Evolutionary conservation across 805 yeast genomes (phyloP), one percentile per base, ranked within the genome.

Genomic region (Saturnispora halmiae): DNA sequence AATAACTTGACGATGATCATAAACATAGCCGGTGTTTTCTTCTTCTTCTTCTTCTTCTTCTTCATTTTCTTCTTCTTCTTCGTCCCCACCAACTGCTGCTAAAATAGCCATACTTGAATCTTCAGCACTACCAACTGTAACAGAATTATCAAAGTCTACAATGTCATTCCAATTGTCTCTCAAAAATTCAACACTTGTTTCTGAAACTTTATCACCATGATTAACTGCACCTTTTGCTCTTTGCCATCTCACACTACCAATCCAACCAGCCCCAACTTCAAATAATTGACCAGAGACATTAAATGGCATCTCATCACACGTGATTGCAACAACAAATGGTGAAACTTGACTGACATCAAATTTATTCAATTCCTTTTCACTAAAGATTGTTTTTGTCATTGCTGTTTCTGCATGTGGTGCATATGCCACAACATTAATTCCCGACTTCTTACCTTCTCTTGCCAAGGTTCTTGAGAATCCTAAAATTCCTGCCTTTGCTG

Each of bases 381-480:
- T 73, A 65, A 90, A 83, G 36, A 90, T 79, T 5, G 95, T 82
- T 55, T 76, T 74, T 22, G 98, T 90, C 98, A 90, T 90, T 43
- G 94, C 88, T 33, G 98, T 90, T 56, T 90, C 96, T 22, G 97
- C 97, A 60, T 90, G 96, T 40, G 98, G 98, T 21, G 98, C 97
- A 59, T 87, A 79, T 28, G 77, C 75, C 58, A 88, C 84, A 43
- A 78, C 88, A 54, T 70, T 69, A 51, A 90, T 86, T 56, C 80
- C 77, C 54, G 68, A 59, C 61, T 75, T 85, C 45, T 77, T 77
- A 55, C 98, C 98, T 67, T 90, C 98, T 49, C 84, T 70, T 22
- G 97, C 96, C 48, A 86, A 63, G 32, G 96, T 81, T 62, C 75
- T 78, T 31, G 95, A 73, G 51, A 90, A 73, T 14, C 95, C 95